Evolutionary conservation across 306 rosid species (phyloP), one percentile per base, ranked within the genome.

Genomic region (Betula pendula): DNA sequence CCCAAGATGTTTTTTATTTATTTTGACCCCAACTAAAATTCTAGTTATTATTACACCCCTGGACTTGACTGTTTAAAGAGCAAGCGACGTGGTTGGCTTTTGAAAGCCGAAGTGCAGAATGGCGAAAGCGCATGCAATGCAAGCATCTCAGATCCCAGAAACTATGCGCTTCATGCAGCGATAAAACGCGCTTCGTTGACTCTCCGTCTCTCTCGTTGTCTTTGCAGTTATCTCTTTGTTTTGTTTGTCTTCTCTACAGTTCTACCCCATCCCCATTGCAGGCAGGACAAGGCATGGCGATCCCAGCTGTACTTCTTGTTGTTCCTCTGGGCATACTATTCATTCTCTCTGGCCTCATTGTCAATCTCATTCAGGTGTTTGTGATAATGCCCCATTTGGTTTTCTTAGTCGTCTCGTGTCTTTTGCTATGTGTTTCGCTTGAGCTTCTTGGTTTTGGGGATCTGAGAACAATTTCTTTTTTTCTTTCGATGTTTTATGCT

Each of bases 261-360:
- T 56, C 24, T 56, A 42, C 58, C 20, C 65, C 82, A 47, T 68
- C 58, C 20, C 65, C 82, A 47, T 68, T 53, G 69, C 52, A 22
- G 81, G 47, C 9, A 24, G 24, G 31, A 29, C 60, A 76, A 80
- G 71, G 60, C 73, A 94, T 92, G 98, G 89, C 88, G 44, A 82
- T 92, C 80, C 97, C 91, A 42, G 91, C 98, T 51, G 87, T 86
- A 29, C 50, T 90, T 20, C 83, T 86, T 47, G 78, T 94, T 62
- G 81, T 90, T 80, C 98, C 98, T 15, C 1, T 88, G 3, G 98
- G 96, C 72, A 63, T 83, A 45, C 79, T 94, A 59, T 89, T 94
- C 92, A 76, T 92, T 72, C 81, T 90, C 72, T 94, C 98, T 0
- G 98, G 98, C 79, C 81, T 90, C 80, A 71, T 88, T 77, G 87